Evolutionary conservation across 768 basidiomycete genomes (phyloP).

Genomic region (Tricholoma matsutake): DNA sequence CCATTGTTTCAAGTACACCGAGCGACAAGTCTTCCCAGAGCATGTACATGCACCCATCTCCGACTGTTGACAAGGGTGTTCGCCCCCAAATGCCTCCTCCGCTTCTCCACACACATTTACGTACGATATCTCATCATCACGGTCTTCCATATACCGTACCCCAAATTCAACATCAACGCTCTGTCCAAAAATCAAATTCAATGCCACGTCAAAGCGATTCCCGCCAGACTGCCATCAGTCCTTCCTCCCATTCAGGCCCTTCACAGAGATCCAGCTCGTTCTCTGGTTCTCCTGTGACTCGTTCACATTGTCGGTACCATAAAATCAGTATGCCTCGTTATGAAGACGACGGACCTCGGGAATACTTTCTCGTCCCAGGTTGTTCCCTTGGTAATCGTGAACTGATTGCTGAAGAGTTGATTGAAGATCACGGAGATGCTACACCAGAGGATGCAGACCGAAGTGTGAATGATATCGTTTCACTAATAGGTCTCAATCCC

Average conservation of each 20-base stretch:
- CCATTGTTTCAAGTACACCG: slow-evolving; percentile 39
- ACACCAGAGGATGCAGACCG: slow-evolving; percentile 45
- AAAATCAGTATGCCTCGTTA: slow-evolving; percentile 60
- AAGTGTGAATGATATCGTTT: slow-evolving; percentile 47
- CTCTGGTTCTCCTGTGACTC: slow-evolving; percentile 51
- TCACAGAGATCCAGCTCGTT: slow-evolving; percentile 17
- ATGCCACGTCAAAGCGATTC: slow-evolving; percentile 9
- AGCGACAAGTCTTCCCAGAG: slow-evolving; percentile 24
- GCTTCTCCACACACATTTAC: slow-evolving; percentile 18
- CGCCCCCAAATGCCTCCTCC: slow-evolving; percentile 16
- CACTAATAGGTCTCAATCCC: slow-evolving; percentile 42
- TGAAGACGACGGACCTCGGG: slow-evolving; percentile 44
- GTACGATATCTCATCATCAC: slow-evolving; percentile 30
- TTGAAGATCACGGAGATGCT: slow-evolving; percentile 59
- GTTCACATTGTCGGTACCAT: slow-evolving; percentile 70
- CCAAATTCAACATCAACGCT: slow-evolving; percentile 16
- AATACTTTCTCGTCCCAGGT: slow-evolving; percentile 67
- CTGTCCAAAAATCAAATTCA: slow-evolving; percentile 12
- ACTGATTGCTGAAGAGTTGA: slow-evolving; percentile 58
- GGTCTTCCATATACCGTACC: slow-evolving; percentile 31
- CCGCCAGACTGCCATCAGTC: slow-evolving; percentile 12
- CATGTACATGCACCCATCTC: slow-evolving; percentile 23
- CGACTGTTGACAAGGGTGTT: slow-evolving; percentile 27
- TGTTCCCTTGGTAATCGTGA: slow-evolving; percentile 58
- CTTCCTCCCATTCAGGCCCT: slow-evolving; percentile 13